These are phyloP conservation scores for Blastobotrys capitulatus DNA, from an alignment of 1,139 yeast genomes.

Conservation along the genomic window DNA sequence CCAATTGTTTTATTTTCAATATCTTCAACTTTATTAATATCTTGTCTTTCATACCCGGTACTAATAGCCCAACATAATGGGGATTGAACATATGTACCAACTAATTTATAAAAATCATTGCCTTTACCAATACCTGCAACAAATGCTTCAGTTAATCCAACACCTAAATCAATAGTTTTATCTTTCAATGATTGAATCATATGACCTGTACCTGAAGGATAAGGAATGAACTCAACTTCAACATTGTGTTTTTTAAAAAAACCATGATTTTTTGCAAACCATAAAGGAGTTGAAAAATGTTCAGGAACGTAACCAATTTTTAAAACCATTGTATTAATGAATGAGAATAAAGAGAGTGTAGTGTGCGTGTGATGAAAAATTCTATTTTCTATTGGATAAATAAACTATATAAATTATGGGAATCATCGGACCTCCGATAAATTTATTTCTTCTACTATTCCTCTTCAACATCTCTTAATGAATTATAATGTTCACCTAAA, in stretches of 20 bases:
- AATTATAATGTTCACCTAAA: conserved; percentile 92
- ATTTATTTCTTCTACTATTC: background rate
- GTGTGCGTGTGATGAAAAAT: background rate
- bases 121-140: conserved; percentile 78
- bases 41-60: conserved; percentile 59
- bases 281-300: conserved; percentile 83
- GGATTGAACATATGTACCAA: conserved; percentile 78
- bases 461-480: conserved; percentile 49
- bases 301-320: conserved; percentile 85
- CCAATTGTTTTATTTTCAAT: conserved; percentile 64
- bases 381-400: background rate
- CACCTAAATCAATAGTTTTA: conserved; percentile 65
- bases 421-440: background rate
- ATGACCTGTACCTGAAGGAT: conserved; percentile 85
- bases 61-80: conserved; percentile 90
- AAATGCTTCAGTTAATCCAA: conserved; percentile 90
- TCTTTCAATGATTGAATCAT: conserved; percentile 66
- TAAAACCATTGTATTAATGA: background rate
- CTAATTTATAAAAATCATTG: conserved; percentile 54
- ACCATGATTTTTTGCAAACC: conserved; percentile 60
- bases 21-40: conserved; percentile 45
- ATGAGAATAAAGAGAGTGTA: too few relatives aligned
- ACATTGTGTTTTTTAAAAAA: conserved; percentile 44
- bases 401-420: too few relatives aligned
- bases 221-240: conserved; percentile 61